Conservation (phyloP, 2,329 filamentous ascomycete species). For the Pleoardoris graminearum region DNA sequence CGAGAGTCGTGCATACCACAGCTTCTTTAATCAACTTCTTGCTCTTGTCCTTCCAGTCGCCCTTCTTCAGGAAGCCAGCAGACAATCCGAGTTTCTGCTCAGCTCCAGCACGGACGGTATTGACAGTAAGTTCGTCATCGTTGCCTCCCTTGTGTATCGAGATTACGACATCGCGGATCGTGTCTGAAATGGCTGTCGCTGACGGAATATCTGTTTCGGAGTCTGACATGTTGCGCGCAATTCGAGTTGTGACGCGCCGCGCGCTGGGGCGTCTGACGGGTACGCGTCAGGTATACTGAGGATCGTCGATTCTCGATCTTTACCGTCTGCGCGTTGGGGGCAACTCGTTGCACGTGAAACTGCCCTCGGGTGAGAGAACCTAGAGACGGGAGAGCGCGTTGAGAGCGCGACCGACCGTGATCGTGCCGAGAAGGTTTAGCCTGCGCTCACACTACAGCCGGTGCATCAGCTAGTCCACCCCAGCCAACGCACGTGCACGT, state of each 20-base stretch:
- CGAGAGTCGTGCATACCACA: conserved; percentile 26
- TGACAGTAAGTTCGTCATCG: conserved; percentile 60
- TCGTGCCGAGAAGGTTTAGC: conserved; percentile 2
- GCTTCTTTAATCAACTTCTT: conserved; percentile 31
- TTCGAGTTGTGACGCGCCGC: conserved; percentile 8
- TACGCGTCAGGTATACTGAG: background rate
- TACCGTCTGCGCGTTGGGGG: background rate
- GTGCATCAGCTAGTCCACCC: too few relatives aligned
- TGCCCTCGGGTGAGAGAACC: background rate
- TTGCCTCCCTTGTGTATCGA: conserved; percentile 47
- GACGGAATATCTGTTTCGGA: conserved; percentile 36
- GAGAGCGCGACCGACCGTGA: background rate
- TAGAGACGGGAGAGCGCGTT: background rate
- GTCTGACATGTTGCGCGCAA: conserved; percentile 39
- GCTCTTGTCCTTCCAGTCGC: conserved; percentile 60
- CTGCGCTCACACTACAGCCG: background rate
- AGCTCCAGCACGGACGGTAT: conserved; percentile 57
- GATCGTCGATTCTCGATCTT: background rate
- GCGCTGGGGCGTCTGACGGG: background rate
- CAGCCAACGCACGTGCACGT: background rate
- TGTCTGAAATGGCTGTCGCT: conserved; percentile 44
- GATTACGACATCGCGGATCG: conserved; percentile 48
- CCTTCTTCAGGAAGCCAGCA: conserved; percentile 59
- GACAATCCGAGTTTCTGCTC: conserved; percentile 58
- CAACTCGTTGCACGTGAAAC: background rate